Base-by-base conservation (phyloP, 2,329 filamentous ascomycete genomes). In the Anisogramma anomala region DNA sequence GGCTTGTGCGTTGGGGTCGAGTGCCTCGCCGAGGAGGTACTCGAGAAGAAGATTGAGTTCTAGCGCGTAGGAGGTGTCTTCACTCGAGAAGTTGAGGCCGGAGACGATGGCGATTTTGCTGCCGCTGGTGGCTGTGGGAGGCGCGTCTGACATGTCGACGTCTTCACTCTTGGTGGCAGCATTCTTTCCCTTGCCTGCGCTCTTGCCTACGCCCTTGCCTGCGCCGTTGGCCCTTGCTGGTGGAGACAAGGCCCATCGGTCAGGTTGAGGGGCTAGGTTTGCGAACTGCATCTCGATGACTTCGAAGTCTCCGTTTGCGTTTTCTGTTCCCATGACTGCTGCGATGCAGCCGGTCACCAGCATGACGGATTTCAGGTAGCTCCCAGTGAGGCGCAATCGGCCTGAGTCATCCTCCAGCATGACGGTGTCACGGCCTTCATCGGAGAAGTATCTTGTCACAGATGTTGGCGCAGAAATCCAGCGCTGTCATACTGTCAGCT, bases 321-420 rank as follows among this genome's bases (percentile, higher is more conserved):
- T 95, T 58, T 98, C 91, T 0, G 87, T 94, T 26, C 91, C 91
- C 66, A 98, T 77, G 3, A 88, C 87, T n/a, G 87, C 88, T 31
- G 96, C 74, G 53, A 98, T 87, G 53, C 85, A 93, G 19, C 91
- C 91, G 0, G 91, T 98, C 2, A 94, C 89, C 6, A 96, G 72
- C 46, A 85, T 68, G 18, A 82, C 70, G 1, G 73, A 71, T 48
- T 72, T 67, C 35, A 98, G 65, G 15, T 77, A 60, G 31, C 74
- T 70, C 3, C 91, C 91, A 1, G 82, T 79, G 6, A 98, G 66
- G 15, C 79, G 74, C 50, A 98, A 69, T 18, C 93, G 80, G 34
- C 91, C 91, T 1, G 87, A 95, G 60, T 96, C 89, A 58, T 98
- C 91, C 60, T 98, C 91, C 28, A 98, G 68, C 79, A 93, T 94